Evolutionary conservation across 345 rosid species (phyloP).

Genomic region (Linum lewisii): DNA sequence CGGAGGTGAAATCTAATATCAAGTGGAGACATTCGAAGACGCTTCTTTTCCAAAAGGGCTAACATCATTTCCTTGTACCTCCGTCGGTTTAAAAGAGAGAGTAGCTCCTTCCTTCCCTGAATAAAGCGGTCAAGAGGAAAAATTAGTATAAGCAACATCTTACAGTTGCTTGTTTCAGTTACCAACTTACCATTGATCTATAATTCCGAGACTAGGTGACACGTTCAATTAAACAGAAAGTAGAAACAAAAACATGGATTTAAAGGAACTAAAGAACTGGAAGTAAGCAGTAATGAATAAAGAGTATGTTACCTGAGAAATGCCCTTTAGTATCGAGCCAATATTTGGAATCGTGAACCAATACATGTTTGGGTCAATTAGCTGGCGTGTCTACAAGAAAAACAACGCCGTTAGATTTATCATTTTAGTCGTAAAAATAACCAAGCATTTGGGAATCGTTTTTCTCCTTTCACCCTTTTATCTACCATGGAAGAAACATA

Average conservation of each 20-base stretch:
- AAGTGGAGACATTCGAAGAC: constrained; percentile 63
- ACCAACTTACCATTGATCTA: not conserved
- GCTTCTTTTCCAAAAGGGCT: constrained; percentile 74
- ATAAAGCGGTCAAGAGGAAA: constrained; percentile 10
- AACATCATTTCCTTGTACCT: constrained; percentile 90
- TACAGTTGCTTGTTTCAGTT: not conserved
- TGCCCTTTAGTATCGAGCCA: constrained; percentile 74
- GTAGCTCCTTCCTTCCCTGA: constrained; percentile 93
- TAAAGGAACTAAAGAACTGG: not conserved
- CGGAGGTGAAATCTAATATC: constrained; percentile 94
- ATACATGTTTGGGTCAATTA: constrained; percentile 74
- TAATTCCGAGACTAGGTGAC: too few species aligned
- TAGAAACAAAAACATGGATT: not conserved
- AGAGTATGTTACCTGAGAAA: constrained; percentile 50
- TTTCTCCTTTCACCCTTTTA: not conserved
- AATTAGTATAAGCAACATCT: too few species aligned
- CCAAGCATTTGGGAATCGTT: not conserved
- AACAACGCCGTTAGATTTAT: constrained; percentile 9
- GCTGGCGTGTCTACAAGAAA: constrained; percentile 55
- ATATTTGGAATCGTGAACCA: constrained; percentile 89
- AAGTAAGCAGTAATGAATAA: not conserved
- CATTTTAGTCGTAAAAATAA: not conserved
- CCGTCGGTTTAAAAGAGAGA: constrained; percentile 60
- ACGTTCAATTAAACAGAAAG: not conserved
- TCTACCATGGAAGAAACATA: not conserved